These are phyloP conservation scores for Miscanthus lutarioriparius DNA, from an alignment of 176 grass and related monocot genomes.

Conservation along the genomic window DNA sequence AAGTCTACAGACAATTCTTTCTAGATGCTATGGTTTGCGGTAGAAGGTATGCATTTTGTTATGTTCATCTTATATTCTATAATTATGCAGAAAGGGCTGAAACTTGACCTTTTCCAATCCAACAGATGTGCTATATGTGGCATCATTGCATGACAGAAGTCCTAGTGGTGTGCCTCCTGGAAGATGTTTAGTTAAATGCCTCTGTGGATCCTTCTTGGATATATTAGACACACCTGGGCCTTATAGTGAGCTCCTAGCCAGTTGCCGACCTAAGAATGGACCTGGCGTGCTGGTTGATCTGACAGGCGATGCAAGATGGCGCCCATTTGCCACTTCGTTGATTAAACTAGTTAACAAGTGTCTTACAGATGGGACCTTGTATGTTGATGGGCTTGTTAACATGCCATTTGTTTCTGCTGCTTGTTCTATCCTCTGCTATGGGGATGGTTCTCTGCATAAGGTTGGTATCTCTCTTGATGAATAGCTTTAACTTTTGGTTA, in stretches of 20 bases:
- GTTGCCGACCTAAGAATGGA: slow-evolving; percentile 62
- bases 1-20: slow-evolving; percentile 88
- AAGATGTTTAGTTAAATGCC: slow-evolving; percentile 65
- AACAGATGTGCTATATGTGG: slow-evolving; percentile 70
- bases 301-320: slow-evolving; percentile 60
- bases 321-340: slow-evolving; percentile 62
- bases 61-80: background rate
- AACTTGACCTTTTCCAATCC: slow-evolving; percentile 22
- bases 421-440: slow-evolving; percentile 76
- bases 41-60: slow-evolving; percentile 51
- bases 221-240: slow-evolving; percentile 57
- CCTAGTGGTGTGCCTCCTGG: slow-evolving; percentile 36
- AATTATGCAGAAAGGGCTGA: slow-evolving; percentile 3
- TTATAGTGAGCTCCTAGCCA: slow-evolving; percentile 75
- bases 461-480: slow-evolving; percentile 40
- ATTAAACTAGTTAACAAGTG: slow-evolving; percentile 88
- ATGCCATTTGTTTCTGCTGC: slow-evolving; percentile 67
- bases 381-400: slow-evolving; percentile 80
- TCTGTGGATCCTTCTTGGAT: slow-evolving; percentile 54
- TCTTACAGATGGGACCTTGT: slow-evolving; percentile 79
- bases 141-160: slow-evolving; percentile 46
- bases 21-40: slow-evolving; percentile 73
- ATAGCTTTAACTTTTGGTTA: background rate
- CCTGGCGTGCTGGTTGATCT: slow-evolving; percentile 73
- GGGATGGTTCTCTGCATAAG: slow-evolving; percentile 78